phyloP scores from a whole-genome alignment of 225 moss, liverwort and hornwort genomes.

The Asterella californica region DNA sequence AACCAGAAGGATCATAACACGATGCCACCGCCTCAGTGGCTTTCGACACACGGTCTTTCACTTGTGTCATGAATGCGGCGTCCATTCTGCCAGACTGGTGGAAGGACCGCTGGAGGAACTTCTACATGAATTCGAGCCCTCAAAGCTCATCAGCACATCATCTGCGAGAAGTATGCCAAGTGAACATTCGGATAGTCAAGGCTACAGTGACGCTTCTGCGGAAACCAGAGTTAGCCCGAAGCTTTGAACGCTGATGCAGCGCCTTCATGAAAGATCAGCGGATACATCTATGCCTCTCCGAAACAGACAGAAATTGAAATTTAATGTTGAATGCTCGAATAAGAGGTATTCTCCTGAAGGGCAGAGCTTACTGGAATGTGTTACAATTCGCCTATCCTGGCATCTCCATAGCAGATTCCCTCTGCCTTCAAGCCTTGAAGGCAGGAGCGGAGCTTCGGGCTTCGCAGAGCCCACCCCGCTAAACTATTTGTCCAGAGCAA shows the following conservation, averaged over 20 bases:
- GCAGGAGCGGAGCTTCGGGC: not conserved
- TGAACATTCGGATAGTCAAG: not conserved
- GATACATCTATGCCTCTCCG: not conserved
- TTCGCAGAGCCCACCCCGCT: not conserved
- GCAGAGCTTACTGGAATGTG: not conserved
- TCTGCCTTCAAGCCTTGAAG: not conserved
- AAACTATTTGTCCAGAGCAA: not conserved
- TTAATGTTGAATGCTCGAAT: not conserved
- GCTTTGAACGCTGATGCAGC: not conserved
- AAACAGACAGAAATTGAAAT: not conserved
- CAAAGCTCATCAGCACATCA: not conserved
- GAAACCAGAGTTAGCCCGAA: not conserved
- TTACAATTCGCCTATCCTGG: not conserved
- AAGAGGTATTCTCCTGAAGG: not conserved
- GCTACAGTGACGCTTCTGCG: not conserved
- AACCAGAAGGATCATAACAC: constrained; percentile 2
- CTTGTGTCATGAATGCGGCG: constrained; percentile 31
- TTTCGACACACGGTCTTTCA: constrained; percentile 29
- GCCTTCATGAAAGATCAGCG: not conserved
- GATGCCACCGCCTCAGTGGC: constrained; percentile 25
- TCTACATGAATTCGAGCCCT: not conserved
- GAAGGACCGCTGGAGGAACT: not conserved
- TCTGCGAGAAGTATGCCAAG: not conserved
- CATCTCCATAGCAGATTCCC: not conserved
- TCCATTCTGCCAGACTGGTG: constrained; percentile 23